Evolutionary conservation across 352 stramenopile species (phyloP).

Genomic region (Phytophthora citrophthora): DNA sequence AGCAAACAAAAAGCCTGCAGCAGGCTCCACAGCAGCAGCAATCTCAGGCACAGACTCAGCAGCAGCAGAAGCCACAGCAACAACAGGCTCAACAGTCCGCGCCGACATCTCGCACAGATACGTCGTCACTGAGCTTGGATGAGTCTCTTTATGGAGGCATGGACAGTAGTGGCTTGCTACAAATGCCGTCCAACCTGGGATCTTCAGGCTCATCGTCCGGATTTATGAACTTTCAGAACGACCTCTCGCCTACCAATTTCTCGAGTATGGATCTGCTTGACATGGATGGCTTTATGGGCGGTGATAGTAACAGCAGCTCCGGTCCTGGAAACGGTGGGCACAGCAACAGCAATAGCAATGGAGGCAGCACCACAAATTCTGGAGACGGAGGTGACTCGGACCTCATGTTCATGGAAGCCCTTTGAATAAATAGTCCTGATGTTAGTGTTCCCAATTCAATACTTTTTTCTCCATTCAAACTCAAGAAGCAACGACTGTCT

Average conservation of each 20-base stretch:
- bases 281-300: constrained; percentile 67
- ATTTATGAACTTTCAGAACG: constrained; percentile 71
- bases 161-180: constrained; percentile 56
- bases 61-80: constrained; percentile 25
- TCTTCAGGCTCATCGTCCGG: constrained; percentile 38
- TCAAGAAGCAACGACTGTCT: no score
- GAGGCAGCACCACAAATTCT: constrained; percentile 36
- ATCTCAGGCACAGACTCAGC: constrained; percentile 21
- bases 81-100: constrained; percentile 21
- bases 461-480: not conserved
- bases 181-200: constrained; percentile 62
- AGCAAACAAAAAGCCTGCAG: constrained; percentile 17
- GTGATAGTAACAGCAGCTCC: constrained; percentile 32
- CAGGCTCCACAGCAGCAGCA: constrained; percentile 28
- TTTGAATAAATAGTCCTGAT: constrained; percentile 38
- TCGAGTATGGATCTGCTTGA: constrained; percentile 75
- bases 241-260: constrained; percentile 70
- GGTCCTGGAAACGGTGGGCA: constrained; percentile 23
- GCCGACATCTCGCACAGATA: constrained; percentile 42
- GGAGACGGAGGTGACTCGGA: constrained; percentile 59
- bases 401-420: constrained; percentile 80
- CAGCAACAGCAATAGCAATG: constrained; percentile 34
- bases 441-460: constrained; percentile 14
- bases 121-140: constrained; percentile 59
- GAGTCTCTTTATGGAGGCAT: constrained; percentile 67